Base-by-base conservation (phyloP, 805 yeast genomes). In the Schwanniomyces pseudopolymorphus region DNA sequence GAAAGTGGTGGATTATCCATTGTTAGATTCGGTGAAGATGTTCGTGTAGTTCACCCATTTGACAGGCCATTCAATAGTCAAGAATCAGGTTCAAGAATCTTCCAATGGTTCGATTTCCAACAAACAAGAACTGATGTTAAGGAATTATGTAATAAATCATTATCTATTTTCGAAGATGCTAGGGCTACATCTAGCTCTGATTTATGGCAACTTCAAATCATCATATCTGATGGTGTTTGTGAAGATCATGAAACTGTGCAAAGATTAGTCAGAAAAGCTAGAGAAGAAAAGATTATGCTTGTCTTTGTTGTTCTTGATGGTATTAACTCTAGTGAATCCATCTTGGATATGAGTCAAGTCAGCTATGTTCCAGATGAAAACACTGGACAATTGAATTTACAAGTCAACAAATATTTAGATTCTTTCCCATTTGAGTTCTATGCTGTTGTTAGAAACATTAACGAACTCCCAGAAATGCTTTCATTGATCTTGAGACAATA, bases 351-450 rank as follows among this genome's bases (percentile, higher is more conserved):
- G 96, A 86, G 84, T 44, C 97, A 92, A 70, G 99, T 91, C 24
- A 82, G 78, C 49, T 94, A 91, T 58, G 78, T 77, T n/a, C 75
- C 84, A 3, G 92, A 85, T 61, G 55, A 66, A 9, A 74, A 67
- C 11, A 70, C 73, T 43, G 97, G 97, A 2, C 79, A 78, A 47
- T 77, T 82, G 81, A 79, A 79, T 39, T 71, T 95, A 52, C 78
- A 85, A 61, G 94, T 94, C 48, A 84, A 82, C 49, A 87, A 84
- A 56, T 94, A 94, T 60, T 77, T 94, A 64, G 97, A 92, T 57
- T 79, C 87, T 24, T 94, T 94, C 84, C 98, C 99, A 56, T 94
- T 94, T 67, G 98, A 94, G 62, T 94, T 87, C 63, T 94, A 92
- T 61, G 97, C 92, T 48, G 92, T 95, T 54, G 97, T 94, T 21